Percentiles rank a stretch among this genome's conserved stretches.
Conservation (phyloP, 345 rosid species). For the Barbarea vulgaris region DNA sequence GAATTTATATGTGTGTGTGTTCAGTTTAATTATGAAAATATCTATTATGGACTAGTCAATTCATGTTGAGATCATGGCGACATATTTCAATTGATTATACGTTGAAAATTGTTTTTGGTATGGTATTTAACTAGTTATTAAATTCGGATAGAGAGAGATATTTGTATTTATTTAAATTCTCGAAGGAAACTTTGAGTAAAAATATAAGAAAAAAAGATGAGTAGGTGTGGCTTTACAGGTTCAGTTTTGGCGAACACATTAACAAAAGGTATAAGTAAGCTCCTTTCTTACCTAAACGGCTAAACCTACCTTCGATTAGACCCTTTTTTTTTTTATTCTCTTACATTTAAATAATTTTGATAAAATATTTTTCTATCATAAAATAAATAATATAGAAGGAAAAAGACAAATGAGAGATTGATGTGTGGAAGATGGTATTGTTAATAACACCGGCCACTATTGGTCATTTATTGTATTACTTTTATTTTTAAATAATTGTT, state of each 20-base stretch:
- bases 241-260: constrained; percentile 37
- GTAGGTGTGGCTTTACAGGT: constrained; percentile 33
- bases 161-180: background rate
- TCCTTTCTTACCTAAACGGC: constrained; percentile 36
- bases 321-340: background rate
- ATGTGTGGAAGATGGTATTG: background rate
- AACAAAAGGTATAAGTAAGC: constrained; percentile 33
- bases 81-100: background rate
- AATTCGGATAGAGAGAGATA: background rate
- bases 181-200: constrained; percentile 3
- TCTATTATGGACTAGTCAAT: constrained; percentile 12
- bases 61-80: constrained; percentile 18
- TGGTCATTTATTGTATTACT: background rate
- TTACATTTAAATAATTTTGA: background rate
- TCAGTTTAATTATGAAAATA: background rate
- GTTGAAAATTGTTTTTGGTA: background rate
- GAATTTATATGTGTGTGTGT: background rate
- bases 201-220: background rate
- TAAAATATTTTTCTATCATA: background rate
- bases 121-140: background rate
- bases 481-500: background rate
- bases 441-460: constrained; percentile 23
- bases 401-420: constrained; percentile 9
- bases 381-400: background rate
- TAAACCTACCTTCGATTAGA: constrained; percentile 33